Evolutionary conservation across 2,329 filamentous ascomycete species (phyloP).

Genomic region (Cryphonectria japonica): DNA sequence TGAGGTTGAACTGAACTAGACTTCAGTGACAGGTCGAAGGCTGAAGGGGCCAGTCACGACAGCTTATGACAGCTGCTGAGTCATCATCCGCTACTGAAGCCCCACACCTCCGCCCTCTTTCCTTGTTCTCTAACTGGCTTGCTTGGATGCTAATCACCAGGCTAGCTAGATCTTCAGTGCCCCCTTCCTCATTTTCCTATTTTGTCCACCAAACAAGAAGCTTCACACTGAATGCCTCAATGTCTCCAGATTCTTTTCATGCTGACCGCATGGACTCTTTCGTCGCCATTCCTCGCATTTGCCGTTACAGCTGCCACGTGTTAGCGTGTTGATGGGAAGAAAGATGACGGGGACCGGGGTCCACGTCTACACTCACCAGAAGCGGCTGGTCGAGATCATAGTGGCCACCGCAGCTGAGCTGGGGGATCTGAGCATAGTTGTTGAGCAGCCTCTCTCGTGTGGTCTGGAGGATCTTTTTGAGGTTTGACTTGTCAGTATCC

Average conservation of each 20-base stretch:
- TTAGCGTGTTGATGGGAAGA: slow-evolving; percentile 4
- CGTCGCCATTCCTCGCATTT: not conserved
- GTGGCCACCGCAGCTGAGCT: slow-evolving; percentile 37
- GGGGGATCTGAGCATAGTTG: slow-evolving; percentile 36
- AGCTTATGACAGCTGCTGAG: not conserved
- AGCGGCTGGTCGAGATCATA: slow-evolving; percentile 36
- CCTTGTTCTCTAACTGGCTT: not conserved
- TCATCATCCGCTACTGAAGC: not conserved
- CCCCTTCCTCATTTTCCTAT: not conserved
- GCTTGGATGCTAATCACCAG: too few relatives aligned
- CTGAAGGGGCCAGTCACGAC: not conserved
- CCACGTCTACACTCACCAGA: slow-evolving; percentile 24
- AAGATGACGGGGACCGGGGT: not conserved
- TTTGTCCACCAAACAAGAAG: not conserved
- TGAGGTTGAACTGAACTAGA: not conserved
- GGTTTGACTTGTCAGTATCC: slow-evolving; percentile 8
- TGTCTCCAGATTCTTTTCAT: not conserved
- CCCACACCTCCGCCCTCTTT: not conserved
- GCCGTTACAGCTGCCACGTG: slow-evolving; percentile 20
- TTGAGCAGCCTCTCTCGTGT: slow-evolving; percentile 33
- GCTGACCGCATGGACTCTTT: too few relatives aligned
- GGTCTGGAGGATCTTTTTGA: slow-evolving; percentile 31
- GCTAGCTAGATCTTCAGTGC: not conserved
- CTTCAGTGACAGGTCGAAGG: slow-evolving; percentile 8
- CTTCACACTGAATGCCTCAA: not conserved